Percentiles rank a stretch among this genome's conserved stretches.
phyloP scores from a whole-genome alignment of 2,329 filamentous ascomycete species.

The Aspergillus melleus region DNA sequence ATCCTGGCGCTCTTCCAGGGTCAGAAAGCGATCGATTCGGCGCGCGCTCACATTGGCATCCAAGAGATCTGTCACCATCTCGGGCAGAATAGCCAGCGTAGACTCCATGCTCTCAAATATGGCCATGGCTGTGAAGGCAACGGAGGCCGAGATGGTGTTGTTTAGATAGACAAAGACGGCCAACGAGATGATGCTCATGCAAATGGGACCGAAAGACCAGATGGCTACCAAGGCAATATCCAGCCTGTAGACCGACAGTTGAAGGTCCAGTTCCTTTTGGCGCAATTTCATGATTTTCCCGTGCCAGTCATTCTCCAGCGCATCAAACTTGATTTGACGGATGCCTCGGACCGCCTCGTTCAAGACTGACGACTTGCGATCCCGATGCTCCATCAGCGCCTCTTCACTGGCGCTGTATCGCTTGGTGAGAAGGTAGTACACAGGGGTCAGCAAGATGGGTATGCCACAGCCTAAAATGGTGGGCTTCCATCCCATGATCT shows the following conservation, averaged over 20 bases:
- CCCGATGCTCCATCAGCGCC: slow-evolving; percentile 70
- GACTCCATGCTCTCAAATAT: slow-evolving; percentile 70
- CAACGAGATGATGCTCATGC: slow-evolving; percentile 68
- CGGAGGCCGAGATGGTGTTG: slow-evolving; percentile 63
- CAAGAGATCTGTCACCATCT: slow-evolving; percentile 66
- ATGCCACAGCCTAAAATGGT: slow-evolving; percentile 64
- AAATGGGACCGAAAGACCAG: slow-evolving; percentile 70
- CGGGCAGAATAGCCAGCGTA: slow-evolving; percentile 67
- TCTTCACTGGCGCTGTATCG: slow-evolving; percentile 66
- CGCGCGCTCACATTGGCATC: slow-evolving; percentile 69
- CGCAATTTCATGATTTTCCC: slow-evolving; percentile 64
- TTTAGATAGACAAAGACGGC: slow-evolving; percentile 65
- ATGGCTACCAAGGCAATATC: slow-evolving; percentile 64
- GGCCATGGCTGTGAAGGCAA: slow-evolving; percentile 76
- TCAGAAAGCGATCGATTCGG: slow-evolving; percentile 69
- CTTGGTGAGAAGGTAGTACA: slow-evolving; percentile 67
- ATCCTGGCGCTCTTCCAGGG: slow-evolving; percentile 61
- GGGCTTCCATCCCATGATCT: slow-evolving; percentile 69
- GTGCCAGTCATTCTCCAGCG: slow-evolving; percentile 72
- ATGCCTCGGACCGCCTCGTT: slow-evolving; percentile 76
- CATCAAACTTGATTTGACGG: slow-evolving; percentile 80
- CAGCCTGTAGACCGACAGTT: slow-evolving; percentile 65
- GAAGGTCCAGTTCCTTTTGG: slow-evolving; percentile 63
- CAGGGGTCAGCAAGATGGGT: slow-evolving; percentile 63
- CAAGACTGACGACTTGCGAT: slow-evolving; percentile 71